These are phyloP conservation scores for Cryptosporidium canis DNA, from an alignment of 169 alveolate genomes.

Conservation along the genomic window DNA sequence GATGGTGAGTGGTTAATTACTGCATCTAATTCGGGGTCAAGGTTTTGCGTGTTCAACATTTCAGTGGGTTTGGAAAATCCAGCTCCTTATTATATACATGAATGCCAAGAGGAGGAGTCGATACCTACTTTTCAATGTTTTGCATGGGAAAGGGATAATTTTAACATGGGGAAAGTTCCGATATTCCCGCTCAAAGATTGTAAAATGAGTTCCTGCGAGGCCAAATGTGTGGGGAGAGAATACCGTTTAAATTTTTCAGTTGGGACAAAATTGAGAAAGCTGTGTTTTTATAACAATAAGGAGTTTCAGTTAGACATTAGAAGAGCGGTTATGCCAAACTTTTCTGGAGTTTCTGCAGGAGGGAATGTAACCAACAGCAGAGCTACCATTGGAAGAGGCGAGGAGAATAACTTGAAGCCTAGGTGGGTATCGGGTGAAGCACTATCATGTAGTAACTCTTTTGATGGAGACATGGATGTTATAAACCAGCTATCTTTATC, in stretches of 20 bases:
- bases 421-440: slow-evolving; percentile 67
- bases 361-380: slow-evolving; percentile 21
- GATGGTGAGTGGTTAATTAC: slow-evolving; percentile 55
- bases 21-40: slow-evolving; percentile 55
- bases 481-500: slow-evolving; percentile 55
- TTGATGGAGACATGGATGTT: slow-evolving; percentile 58
- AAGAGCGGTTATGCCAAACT: slow-evolving; percentile 47
- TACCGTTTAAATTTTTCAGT: slow-evolving; percentile 43
- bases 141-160: slow-evolving; percentile 40
- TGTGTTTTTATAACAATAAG: slow-evolving; percentile 30
- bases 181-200: slow-evolving; percentile 36
- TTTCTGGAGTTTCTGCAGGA: slow-evolving; percentile 15
- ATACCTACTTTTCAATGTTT: slow-evolving; percentile 55
- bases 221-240: slow-evolving; percentile 62
- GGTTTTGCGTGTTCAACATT: neutral
- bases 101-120: neutral
- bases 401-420: neutral
- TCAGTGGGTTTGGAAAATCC: neutral
- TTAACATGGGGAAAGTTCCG: neutral
- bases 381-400: neutral
- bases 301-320: slow-evolving; percentile 32
- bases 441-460: slow-evolving; percentile 38
- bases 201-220: slow-evolving; percentile 5
- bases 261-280: slow-evolving; percentile 36
- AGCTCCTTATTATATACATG: slow-evolving; percentile 6